phyloP scores from a whole-genome alignment of 2,329 filamentous ascomycete species.

The Truncatella angustata region DNA sequence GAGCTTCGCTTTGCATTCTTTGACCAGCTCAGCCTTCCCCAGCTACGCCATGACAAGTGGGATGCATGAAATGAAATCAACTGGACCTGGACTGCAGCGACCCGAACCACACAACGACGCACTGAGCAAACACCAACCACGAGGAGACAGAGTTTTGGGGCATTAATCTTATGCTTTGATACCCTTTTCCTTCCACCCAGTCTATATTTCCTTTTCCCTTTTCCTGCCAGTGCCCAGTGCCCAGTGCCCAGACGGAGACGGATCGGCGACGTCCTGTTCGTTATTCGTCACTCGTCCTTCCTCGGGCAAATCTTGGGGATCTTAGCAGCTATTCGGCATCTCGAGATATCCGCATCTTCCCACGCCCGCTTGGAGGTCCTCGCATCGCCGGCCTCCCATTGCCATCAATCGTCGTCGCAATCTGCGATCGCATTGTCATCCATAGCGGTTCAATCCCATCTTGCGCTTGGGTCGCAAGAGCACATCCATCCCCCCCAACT shows the following conservation, averaged over 20 bases:
- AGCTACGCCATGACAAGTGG: background rate
- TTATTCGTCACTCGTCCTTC: background rate
- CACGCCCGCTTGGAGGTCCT: background rate
- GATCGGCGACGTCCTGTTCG: background rate
- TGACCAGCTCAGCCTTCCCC: constrained; percentile 8
- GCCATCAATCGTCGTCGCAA: background rate
- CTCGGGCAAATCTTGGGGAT: background rate
- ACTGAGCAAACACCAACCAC: background rate
- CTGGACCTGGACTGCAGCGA: too few species aligned
- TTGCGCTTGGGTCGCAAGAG: background rate
- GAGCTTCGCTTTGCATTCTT: constrained; percentile 4
- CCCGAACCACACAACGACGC: background rate
- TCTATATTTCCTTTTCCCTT: background rate
- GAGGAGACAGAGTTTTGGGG: background rate
- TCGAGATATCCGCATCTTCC: background rate
- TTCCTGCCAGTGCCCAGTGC: background rate
- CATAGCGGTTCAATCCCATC: background rate
- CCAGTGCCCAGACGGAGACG: too few species aligned
- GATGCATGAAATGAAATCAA: too few species aligned
- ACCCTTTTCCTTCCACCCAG: background rate
- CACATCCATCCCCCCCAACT: background rate
- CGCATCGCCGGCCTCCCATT: too few species aligned
- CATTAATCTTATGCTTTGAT: background rate
- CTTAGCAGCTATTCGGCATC: background rate
- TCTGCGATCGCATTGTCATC: background rate